Base-by-base conservation (phyloP, 73 alveolate genomes). In the Blepharisma stoltei region DNA sequence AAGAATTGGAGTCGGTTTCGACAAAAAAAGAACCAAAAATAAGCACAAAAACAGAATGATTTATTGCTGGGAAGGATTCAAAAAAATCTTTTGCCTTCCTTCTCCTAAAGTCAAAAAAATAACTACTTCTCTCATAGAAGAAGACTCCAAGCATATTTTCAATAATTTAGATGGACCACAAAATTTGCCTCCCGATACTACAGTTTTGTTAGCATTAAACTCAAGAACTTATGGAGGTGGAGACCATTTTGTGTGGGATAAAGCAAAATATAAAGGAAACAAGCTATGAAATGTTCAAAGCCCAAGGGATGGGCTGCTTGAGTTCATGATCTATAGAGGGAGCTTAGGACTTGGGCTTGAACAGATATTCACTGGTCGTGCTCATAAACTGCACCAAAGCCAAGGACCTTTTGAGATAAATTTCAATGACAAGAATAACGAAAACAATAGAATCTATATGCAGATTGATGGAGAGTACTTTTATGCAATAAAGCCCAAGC, bases 11-110 rank as follows among this genome's bases (percentile, higher is more conserved):
- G 78, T 83, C 53, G 94, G 92, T 2, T 95, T 95, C 73, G 98
- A 93, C 53, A 85, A 83, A 73, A 83, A 84, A 66, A 79, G 98
- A 81, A 90, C 97, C 7, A 78, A 86, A 53, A 73, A 77, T 65
- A 54, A 90, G 50, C 70, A 70, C 54, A 89, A 90, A 50, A 93
- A 95, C 91, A 89, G 90, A 81, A 71, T 85, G 46, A 77, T 92
- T 41, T 95, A 95, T 89, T 96, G 91, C 7, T 76, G 89, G 82
- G 98, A 95, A 85, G 99, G 95, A n/a, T 71, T 93, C 18, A 95
- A 93, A 84, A 95, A 95, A 73, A 83, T 85, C 80, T 91, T 75
- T 23, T 25, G 81, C 44, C 47, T 27, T 18, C 66, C 75, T 6
- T 70, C 86, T 38, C 66, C 71, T 7, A 55, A 54, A 23, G 50